These are phyloP conservation scores for Amylocystis lapponica DNA, from an alignment of 768 basidiomycete species.

Conservation along the genomic window DNA sequence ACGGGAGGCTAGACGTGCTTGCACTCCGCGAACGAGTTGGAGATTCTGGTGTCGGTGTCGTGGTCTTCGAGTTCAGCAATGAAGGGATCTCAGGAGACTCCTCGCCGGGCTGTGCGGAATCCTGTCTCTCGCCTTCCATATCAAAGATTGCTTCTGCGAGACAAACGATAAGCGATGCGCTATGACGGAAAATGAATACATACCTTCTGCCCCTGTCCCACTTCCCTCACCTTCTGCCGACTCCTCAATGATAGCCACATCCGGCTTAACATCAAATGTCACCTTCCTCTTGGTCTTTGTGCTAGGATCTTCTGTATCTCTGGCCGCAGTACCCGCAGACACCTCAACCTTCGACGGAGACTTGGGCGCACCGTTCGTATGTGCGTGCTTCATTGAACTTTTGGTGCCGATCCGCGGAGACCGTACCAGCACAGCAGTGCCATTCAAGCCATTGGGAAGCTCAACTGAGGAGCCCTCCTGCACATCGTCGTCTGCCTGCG, in stretches of 20 bases:
- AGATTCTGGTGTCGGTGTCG: slow-evolving; percentile 12
- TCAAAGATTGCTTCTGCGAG: slow-evolving; percentile 63
- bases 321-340: slow-evolving; percentile 1
- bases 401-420: slow-evolving; percentile 8
- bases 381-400: slow-evolving; percentile 21
- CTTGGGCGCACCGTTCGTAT: neutral
- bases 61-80: slow-evolving; percentile 1
- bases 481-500: neutral
- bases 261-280: slow-evolving; percentile 65
- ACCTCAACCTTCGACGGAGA: slow-evolving; percentile 7
- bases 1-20: slow-evolving; percentile 36
- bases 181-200: slow-evolving; percentile 8
- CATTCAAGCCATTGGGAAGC: too few species aligned
- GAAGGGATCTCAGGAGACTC: slow-evolving; percentile 6
- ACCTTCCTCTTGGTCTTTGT: slow-evolving; percentile 59
- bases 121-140: slow-evolving; percentile 50
- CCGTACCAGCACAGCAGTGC: slow-evolving; percentile 5
- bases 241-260: slow-evolving; percentile 42
- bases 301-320: slow-evolving; percentile 13
- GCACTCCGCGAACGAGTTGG: slow-evolving; percentile 15
- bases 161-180: slow-evolving; percentile 2
- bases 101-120: slow-evolving; percentile 23
- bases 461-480: neutral
- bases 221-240: slow-evolving; percentile 27
- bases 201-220: slow-evolving; percentile 36